Evolutionary conservation across 768 basidiomycete genomes (phyloP).

Genomic region (Cyathus striatus): DNA sequence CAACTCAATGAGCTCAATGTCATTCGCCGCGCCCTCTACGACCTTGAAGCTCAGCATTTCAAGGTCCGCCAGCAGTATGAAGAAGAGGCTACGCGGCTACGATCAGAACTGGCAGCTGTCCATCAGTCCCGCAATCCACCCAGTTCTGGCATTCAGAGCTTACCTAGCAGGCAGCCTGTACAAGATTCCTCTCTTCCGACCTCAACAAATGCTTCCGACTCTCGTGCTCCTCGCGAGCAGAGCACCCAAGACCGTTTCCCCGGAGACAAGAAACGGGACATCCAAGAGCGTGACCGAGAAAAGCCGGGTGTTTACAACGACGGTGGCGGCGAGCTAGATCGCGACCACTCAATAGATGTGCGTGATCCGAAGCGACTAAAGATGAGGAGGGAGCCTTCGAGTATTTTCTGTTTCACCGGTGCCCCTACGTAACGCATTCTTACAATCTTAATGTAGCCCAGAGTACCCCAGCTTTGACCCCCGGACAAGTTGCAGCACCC

Average conservation of each 20-base stretch:
- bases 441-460: too few species aligned
- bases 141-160: too few species aligned
- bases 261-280: constrained; percentile 7
- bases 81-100: constrained; percentile 60
- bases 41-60: constrained; percentile 73
- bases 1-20: constrained; percentile 80
- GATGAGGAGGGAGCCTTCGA: constrained; percentile 28
- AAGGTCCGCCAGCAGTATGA: constrained; percentile 76
- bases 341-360: constrained; percentile 33
- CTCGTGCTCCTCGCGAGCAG: neutral
- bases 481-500: neutral
- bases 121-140: constrained; percentile 23
- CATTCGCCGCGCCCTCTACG: constrained; percentile 75
- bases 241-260: neutral
- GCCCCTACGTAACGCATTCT: too few species aligned
- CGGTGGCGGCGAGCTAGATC: constrained; percentile 31
- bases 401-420: constrained; percentile 13
- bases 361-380: constrained; percentile 54
- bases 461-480: too few species aligned
- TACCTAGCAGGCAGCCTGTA: constrained; percentile 1
- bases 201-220: neutral
- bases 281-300: neutral
- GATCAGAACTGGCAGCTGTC: constrained; percentile 52
- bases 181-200: neutral
- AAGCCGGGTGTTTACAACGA: constrained; percentile 1